Percentiles rank a stretch among this genome's conserved stretches.
Conservation (phyloP, 163 green algal species). For the Prototheca wickerhamii region DNA sequence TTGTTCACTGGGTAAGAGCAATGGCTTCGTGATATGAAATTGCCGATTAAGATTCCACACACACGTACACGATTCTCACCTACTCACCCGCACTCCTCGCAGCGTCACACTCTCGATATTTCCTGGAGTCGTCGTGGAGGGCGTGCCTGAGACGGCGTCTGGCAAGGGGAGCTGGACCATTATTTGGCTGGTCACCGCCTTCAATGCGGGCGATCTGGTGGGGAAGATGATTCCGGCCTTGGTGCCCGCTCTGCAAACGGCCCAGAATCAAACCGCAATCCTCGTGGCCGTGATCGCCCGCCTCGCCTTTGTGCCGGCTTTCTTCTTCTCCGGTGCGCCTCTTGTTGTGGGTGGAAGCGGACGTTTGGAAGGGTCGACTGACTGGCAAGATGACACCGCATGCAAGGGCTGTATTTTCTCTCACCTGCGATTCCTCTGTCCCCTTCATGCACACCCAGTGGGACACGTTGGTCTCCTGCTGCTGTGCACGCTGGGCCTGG, state of each 20-base stretch:
- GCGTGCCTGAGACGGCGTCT: conserved; percentile 43
- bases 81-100: conserved; percentile 10
- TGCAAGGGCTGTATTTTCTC: no score
- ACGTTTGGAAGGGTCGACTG: no score
- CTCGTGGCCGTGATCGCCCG: conserved; percentile 7
- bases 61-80: no score
- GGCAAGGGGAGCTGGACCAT: conserved; percentile 67
- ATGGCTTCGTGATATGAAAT: no score
- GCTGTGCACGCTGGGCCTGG: conserved; percentile 20
- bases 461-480: background rate
- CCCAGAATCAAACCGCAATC: background rate
- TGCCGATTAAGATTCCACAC: no score
- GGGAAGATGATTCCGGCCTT: conserved; percentile 48
- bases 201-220: conserved; percentile 64
- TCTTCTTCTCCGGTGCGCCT: conserved; percentile 22
- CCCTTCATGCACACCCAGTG: background rate
- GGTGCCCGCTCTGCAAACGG: background rate
- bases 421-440: background rate
- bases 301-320: conserved; percentile 41
- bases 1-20: no score
- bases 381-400: no score
- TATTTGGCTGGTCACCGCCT: conserved; percentile 64
- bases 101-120: conserved; percentile 80
- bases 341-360: background rate
- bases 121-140: conserved; percentile 73